These are phyloP conservation scores for Castanea sativa DNA, from an alignment of 306 rosid genomes.

Conservation along the genomic window DNA sequence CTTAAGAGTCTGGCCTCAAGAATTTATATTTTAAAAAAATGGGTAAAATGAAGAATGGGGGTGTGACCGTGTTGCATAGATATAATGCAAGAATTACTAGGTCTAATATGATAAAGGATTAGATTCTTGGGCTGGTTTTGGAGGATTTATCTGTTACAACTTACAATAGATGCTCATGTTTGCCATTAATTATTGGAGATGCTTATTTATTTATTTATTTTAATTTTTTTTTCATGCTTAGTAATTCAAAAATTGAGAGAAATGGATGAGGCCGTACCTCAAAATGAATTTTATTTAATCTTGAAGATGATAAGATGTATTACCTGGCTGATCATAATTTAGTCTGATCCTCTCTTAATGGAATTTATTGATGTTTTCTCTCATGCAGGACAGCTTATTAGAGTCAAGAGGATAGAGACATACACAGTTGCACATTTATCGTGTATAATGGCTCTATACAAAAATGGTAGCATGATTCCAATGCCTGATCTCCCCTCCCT, in stretches of 20 bases:
- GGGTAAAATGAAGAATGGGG: too few species aligned
- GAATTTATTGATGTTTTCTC: not conserved
- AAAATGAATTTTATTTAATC: too few species aligned
- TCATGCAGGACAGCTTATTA: slow-evolving; percentile 25
- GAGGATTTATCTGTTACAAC: not conserved
- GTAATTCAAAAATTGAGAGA: too few species aligned
- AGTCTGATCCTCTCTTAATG: not conserved
- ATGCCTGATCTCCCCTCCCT: slow-evolving; percentile 21
- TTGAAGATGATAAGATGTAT: not conserved
- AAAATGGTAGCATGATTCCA: slow-evolving; percentile 19
- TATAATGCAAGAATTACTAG: not conserved
- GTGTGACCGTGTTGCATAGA: too few species aligned
- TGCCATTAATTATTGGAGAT: not conserved
- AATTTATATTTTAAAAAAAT: too few species aligned
- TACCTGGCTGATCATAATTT: not conserved
- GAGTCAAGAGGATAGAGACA: slow-evolving; percentile 9
- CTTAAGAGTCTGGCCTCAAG: too few species aligned
- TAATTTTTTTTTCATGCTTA: too few species aligned
- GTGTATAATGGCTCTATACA: slow-evolving; percentile 18
- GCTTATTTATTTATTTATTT: too few species aligned
- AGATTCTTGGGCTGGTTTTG: not conserved
- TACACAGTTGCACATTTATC: slow-evolving; percentile 17
- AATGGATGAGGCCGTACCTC: too few species aligned
- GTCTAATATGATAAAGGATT: not conserved
- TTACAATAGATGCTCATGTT: not conserved